Percentiles rank a stretch among this genome's conserved stretches.
Conservation (phyloP, 306 rosid genomes). For the Ammopiptanthus mongolicus region DNA sequence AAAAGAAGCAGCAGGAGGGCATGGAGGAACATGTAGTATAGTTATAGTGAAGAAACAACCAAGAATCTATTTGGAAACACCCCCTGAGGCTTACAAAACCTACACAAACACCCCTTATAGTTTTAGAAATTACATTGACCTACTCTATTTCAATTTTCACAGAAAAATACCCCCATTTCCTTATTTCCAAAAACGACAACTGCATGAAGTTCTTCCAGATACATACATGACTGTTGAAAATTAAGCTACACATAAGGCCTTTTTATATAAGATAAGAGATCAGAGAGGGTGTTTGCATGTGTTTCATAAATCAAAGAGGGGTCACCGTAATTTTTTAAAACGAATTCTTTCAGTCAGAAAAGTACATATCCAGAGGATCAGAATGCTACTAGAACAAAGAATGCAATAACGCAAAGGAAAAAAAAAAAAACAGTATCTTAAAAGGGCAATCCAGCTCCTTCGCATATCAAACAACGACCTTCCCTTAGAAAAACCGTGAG, state of each 20-base stretch:
- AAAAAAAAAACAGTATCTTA: background rate
- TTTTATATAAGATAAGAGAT: background rate
- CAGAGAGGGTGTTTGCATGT: background rate
- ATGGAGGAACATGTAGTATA: background rate
- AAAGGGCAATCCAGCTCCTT: background rate
- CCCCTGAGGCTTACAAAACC: background rate
- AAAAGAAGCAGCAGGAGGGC: background rate
- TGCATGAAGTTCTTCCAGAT: background rate
- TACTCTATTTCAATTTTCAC: too few species aligned
- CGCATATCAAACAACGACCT: background rate
- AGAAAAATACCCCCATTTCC: background rate
- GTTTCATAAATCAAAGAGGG: background rate
- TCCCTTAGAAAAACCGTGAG: background rate
- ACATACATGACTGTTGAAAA: background rate
- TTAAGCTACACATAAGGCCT: background rate
- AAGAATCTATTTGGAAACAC: background rate
- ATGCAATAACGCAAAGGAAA: background rate
- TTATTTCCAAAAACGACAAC: background rate
- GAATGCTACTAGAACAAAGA: background rate
- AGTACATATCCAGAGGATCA: background rate
- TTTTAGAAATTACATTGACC: background rate
- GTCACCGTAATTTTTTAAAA: background rate
- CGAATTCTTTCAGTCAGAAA: background rate
- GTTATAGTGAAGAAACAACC: background rate
- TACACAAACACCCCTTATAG: background rate